These are phyloP conservation scores for Ustilago sp. DNA, from an alignment of 1,284 basidiomycete species.

Conservation along the genomic window DNA sequence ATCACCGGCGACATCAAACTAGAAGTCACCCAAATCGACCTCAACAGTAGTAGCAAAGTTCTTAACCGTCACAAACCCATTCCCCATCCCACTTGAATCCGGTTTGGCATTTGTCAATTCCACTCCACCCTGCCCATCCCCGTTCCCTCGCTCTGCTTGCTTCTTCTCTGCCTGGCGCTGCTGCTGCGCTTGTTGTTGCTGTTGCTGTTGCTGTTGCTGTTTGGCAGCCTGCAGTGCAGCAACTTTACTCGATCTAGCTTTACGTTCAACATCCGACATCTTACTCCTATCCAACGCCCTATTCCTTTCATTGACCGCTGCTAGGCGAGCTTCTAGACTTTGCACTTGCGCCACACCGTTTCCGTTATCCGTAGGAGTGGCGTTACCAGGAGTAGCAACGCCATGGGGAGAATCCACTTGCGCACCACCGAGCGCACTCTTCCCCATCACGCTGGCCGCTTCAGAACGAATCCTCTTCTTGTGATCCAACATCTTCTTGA, in stretches of 20 bases:
- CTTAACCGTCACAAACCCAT: conserved; percentile 69
- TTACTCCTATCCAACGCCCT: conserved; percentile 82
- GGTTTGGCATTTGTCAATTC: conserved; percentile 31
- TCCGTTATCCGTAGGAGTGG: background rate
- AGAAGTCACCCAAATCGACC: conserved; percentile 71
- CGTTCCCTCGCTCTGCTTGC: background rate
- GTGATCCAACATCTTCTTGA: conserved; percentile 47
- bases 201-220: background rate
- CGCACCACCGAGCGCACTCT: conserved; percentile 10
- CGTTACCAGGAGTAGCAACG: background rate
- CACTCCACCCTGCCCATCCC: conserved; percentile 2
- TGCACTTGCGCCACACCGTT: background rate
- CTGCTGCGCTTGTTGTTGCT: background rate
- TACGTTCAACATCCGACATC: conserved; percentile 80
- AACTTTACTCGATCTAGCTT: conserved; percentile 72
- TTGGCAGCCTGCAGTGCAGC: conserved; percentile 6
- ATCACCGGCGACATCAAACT: background rate
- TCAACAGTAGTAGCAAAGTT: conserved; percentile 70
- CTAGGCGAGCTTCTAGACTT: conserved; percentile 74
- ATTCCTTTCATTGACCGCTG: conserved; percentile 88
- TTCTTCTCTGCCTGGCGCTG: background rate
- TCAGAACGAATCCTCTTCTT: conserved; percentile 48
- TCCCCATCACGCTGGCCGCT: conserved; percentile 37
- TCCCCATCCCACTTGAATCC: conserved; percentile 56
- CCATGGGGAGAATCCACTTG: background rate